These are phyloP conservation scores for Wallemia ichthyophaga DNA, from an alignment of 1,284 basidiomycete species.

Conservation along the genomic window DNA sequence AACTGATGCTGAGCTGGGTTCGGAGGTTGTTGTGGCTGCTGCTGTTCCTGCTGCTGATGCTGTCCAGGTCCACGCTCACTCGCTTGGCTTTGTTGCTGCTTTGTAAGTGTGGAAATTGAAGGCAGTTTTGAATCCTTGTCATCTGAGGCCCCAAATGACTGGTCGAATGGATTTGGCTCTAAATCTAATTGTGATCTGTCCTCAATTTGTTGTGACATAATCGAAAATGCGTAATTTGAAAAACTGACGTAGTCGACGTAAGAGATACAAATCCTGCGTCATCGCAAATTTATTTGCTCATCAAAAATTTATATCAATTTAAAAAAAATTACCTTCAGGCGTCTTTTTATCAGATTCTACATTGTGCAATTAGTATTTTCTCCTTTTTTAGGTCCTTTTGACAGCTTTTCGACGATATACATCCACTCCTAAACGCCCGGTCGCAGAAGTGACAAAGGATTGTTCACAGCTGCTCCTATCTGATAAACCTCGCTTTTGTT, in stretches of 20 bases:
- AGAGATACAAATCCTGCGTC: neutral
- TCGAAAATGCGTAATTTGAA: too few relatives aligned
- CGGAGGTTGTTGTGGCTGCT: neutral
- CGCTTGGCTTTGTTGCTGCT: too few relatives aligned
- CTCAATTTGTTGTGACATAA: neutral
- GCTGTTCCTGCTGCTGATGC: neutral
- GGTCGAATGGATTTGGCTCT: conserved; percentile 88
- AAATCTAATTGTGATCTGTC: conserved; percentile 18
- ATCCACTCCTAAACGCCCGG: too few relatives aligned
- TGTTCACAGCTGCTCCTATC: neutral
- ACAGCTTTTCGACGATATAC: too few relatives aligned
- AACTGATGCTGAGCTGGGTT: neutral
- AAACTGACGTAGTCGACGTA: too few relatives aligned
- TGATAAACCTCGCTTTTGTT: neutral
- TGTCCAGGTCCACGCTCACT: too few relatives aligned
- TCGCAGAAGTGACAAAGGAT: neutral
- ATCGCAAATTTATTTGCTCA: neutral
- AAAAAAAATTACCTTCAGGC: too few relatives aligned
- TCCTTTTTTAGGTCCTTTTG: too few relatives aligned
- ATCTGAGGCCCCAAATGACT: conserved; percentile 34
- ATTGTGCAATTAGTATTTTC: too few relatives aligned
- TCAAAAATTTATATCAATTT: too few relatives aligned
- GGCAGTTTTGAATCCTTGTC: conserved; percentile 9
- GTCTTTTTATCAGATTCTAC: too few relatives aligned
- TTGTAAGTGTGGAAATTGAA: neutral